A percentile compares a stretch with the other conserved stretches of the same genome.
Conservation (phyloP, 164 flowering plant genomes). For the Macadamia tetraphylla region DNA sequence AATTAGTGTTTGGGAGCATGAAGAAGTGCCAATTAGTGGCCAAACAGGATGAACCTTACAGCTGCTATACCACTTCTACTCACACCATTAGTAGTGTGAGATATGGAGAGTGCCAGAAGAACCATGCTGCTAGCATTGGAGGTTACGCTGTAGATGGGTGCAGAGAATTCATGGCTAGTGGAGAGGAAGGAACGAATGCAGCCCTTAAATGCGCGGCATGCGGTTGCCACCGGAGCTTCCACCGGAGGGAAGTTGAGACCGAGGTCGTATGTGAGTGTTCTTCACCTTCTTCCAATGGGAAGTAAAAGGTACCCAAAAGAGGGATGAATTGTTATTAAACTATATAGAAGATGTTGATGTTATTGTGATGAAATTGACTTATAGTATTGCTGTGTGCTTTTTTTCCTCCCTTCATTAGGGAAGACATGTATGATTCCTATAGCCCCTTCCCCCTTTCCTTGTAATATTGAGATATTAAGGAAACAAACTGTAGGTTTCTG, state of each 20-base stretch:
- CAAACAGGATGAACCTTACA: constrained; percentile 28
- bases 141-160: constrained; percentile 84
- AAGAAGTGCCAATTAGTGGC: constrained; percentile 49
- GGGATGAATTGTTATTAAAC: too few relatives aligned
- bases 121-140: constrained; percentile 75
- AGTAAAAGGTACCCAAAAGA: neutral
- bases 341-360: neutral
- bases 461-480: too few relatives aligned
- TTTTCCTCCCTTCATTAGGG: too few relatives aligned
- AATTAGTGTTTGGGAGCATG: constrained; percentile 27
- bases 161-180: constrained; percentile 78
- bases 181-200: constrained; percentile 44
- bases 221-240: constrained; percentile 82
- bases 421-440: too few relatives aligned
- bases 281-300: constrained; percentile 21
- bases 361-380: neutral
- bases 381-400: neutral
- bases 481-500: too few relatives aligned
- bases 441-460: too few relatives aligned
- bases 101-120: constrained; percentile 80
- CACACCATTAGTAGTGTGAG: constrained; percentile 32
- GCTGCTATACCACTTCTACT: constrained; percentile 26
- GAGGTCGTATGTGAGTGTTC: constrained; percentile 39
- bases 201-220: constrained; percentile 76
- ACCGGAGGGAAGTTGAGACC: constrained; percentile 45